These are phyloP conservation scores for Beauveria brongniartii DNA, from an alignment of 2,329 filamentous ascomycete genomes.

Conservation along the genomic window DNA sequence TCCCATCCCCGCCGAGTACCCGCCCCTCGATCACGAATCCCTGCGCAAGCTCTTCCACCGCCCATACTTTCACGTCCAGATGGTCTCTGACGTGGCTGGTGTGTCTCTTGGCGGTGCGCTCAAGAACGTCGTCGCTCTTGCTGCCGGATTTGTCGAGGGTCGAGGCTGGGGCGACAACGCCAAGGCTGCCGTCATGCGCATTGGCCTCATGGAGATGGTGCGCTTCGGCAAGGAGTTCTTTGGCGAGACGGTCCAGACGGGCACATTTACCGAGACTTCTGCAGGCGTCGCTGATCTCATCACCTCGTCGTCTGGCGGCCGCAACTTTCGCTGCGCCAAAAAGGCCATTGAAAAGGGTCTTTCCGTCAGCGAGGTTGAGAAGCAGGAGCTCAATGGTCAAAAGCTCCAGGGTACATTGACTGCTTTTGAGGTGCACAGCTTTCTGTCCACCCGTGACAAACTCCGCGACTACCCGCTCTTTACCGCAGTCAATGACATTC, in stretches of 20 bases:
- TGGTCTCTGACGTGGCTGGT: constrained; percentile 92
- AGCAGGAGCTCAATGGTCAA: constrained; percentile 86
- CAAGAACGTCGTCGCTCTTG: constrained; percentile 94
- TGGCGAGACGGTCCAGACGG: constrained; percentile 65
- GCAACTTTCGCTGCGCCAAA: constrained; percentile 92
- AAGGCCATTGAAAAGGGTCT: constrained; percentile 73
- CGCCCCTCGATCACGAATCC: constrained; percentile 74
- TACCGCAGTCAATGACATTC: constrained; percentile 75
- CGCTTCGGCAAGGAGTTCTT: constrained; percentile 95
- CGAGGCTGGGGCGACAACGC: constrained; percentile 97
- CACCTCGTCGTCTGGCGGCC: constrained; percentile 82
- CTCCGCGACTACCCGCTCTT: constrained; percentile 88
- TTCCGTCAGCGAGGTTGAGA: constrained; percentile 79
- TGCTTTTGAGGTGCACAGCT: constrained; percentile 82
- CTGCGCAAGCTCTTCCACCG: constrained; percentile 86
- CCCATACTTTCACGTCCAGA: constrained; percentile 93
- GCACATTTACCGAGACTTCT: constrained; percentile 94
- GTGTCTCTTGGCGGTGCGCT: constrained; percentile 90
- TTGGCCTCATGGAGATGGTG: constrained; percentile 93
- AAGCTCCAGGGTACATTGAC: constrained; percentile 93
- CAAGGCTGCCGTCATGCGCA: constrained; percentile 96
- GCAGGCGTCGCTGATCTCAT: constrained; percentile 94
- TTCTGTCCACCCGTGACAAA: constrained; percentile 68
- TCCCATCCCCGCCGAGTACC: constrained; percentile 73
- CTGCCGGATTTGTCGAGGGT: constrained; percentile 90